A percentile compares a stretch with the other conserved stretches of the same genome.
Conservation (phyloP, 2,329 filamentous ascomycete species). For the Nemania bipapillata region DNA sequence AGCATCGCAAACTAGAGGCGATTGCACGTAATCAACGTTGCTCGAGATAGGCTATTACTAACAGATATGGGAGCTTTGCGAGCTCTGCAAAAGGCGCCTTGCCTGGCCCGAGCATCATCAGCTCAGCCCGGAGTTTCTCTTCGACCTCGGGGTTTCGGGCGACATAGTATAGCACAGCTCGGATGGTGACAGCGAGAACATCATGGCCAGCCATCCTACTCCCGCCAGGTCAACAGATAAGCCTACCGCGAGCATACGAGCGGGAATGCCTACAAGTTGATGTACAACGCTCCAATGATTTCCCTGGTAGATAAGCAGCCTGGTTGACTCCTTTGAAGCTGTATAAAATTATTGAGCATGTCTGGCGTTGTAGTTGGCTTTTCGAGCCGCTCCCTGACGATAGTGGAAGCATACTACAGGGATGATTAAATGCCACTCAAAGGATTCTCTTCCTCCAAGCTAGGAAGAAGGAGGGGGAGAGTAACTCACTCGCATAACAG, state of each 20-base stretch:
- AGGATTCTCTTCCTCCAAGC: background rate
- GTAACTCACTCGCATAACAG: background rate
- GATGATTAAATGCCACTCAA: background rate
- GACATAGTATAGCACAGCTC: constrained; percentile 23
- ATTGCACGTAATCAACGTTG: background rate
- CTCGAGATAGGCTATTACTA: background rate
- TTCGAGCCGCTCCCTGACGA: background rate
- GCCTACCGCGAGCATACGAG: background rate
- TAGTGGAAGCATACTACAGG: background rate
- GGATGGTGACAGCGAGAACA: constrained; percentile 19
- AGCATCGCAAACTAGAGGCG: background rate
- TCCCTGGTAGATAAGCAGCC: background rate
- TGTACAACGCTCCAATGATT: constrained; percentile 9
- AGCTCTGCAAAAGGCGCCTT: background rate
- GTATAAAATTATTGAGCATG: background rate
- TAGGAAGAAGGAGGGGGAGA: background rate
- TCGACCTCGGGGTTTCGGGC: background rate
- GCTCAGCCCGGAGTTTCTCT: constrained; percentile 12
- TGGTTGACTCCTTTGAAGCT: background rate
- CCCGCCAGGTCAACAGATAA: background rate
- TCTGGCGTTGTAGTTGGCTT: background rate
- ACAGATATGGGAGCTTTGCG: constrained; percentile 23
- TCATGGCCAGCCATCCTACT: constrained; percentile 26
- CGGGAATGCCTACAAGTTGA: background rate
- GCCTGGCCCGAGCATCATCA: background rate